Evolutionary conservation across 2,329 filamentous ascomycete genomes (phyloP).

Genomic region (Paecilomyces dactylethromorphus): DNA sequence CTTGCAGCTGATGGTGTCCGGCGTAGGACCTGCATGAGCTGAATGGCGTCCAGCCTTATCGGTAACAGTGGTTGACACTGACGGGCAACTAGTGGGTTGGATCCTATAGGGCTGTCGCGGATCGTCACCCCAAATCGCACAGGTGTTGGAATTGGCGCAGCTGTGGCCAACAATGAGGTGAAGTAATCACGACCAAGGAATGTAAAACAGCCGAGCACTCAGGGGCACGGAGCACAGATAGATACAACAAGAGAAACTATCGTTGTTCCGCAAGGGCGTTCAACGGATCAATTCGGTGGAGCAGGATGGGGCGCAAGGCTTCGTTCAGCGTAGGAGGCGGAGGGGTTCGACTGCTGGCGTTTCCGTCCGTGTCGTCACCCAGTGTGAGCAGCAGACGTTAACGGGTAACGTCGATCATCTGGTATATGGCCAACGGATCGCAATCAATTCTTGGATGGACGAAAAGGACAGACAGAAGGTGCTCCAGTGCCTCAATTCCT

Average conservation of each 20-base stretch:
- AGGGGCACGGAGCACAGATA: background rate
- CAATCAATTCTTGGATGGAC: background rate
- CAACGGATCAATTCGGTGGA: conserved; percentile 1
- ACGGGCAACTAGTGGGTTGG: background rate
- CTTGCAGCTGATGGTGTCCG: background rate
- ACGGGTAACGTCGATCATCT: background rate
- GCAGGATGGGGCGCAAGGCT: background rate
- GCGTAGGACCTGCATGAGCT: conserved; percentile 5
- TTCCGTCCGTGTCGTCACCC: background rate
- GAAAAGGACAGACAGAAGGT: background rate
- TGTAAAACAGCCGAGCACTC: background rate
- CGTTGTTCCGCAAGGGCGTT: background rate
- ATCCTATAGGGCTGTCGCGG: background rate
- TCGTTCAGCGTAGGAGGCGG: background rate
- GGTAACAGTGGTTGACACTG: background rate
- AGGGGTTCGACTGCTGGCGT: background rate
- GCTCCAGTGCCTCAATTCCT: background rate
- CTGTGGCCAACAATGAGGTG: background rate
- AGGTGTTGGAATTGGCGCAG: background rate
- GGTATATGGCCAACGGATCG: background rate
- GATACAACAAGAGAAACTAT: background rate
- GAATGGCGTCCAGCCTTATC: conserved; percentile 2
- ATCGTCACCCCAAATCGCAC: background rate
- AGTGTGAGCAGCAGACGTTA: background rate
- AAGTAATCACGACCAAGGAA: background rate